Conservation (phyloP, 306 rosid genomes). For the Dalbergia oliveri region DNA sequence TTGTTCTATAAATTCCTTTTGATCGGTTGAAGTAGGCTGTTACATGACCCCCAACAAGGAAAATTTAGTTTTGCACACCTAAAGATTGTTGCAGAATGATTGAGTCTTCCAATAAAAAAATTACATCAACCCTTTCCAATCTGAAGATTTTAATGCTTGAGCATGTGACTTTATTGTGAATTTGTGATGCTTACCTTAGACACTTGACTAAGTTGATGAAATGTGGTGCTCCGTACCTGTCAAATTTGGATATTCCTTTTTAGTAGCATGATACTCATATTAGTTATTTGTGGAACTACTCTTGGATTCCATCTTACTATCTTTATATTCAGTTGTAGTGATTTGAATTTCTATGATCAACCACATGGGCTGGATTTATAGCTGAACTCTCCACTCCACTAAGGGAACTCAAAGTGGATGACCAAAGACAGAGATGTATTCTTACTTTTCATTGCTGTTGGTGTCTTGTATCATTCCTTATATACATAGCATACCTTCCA, state of each 20-base stretch:
- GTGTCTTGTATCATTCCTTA: background rate
- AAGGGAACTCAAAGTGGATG: too few relatives aligned
- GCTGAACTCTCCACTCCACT: too few relatives aligned
- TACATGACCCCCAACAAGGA: background rate
- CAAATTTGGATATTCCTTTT: background rate
- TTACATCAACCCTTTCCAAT: background rate
- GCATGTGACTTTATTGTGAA: background rate
- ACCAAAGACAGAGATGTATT: too few relatives aligned
- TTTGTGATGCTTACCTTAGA: background rate
- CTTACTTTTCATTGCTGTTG: background rate
- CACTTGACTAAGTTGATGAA: background rate
- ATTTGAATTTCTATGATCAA: too few relatives aligned
- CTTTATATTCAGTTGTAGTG: background rate
- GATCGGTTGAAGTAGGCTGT: background rate
- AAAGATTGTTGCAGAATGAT: background rate
- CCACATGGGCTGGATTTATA: background rate
- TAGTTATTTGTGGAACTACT: background rate
- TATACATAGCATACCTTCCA: background rate
- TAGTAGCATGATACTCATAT: background rate
- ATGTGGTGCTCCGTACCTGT: background rate
- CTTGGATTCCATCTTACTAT: background rate
- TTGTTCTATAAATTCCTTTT: background rate
- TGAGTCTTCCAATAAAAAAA: too few relatives aligned
- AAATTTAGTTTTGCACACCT: background rate
- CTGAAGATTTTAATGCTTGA: background rate